phyloP scores from a whole-genome alignment of 495 filamentous ascomycete genomes.

The Parathielavia appendiculata region DNA sequence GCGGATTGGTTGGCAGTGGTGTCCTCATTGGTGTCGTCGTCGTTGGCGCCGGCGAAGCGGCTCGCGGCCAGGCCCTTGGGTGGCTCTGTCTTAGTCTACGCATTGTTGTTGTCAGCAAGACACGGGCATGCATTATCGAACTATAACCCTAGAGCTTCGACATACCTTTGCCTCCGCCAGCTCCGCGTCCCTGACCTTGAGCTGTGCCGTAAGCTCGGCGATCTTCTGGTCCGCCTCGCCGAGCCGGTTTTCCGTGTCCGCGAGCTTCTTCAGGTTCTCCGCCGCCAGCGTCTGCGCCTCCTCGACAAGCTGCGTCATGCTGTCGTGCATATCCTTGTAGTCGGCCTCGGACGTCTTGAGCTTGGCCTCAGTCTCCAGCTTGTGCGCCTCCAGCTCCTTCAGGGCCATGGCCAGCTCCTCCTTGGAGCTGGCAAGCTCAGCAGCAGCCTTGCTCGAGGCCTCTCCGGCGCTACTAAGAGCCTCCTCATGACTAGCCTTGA shows the following conservation, averaged over 20 bases:
- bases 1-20: constrained; percentile 25
- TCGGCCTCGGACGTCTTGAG: constrained; percentile 47
- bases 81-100: constrained; percentile 30
- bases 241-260: constrained; percentile 11
- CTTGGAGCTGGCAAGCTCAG: constrained; percentile 32
- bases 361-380: constrained; percentile 39
- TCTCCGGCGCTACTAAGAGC: constrained; percentile 28
- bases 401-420: constrained; percentile 38
- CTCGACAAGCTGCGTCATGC: constrained; percentile 45
- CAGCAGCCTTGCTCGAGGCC: constrained; percentile 30
- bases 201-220: constrained; percentile 42
- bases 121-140: background rate
- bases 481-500: constrained; percentile 38
- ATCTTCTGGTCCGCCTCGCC: constrained; percentile 37
- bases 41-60: constrained; percentile 37
- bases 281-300: constrained; percentile 45
- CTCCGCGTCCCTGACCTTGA: constrained; percentile 51
- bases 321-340: constrained; percentile 54
- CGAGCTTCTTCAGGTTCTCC: constrained; percentile 31
- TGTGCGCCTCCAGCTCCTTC: constrained; percentile 45
- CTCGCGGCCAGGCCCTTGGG: constrained; percentile 43
- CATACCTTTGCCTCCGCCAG: constrained; percentile 49
- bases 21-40: constrained; percentile 21
- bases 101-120: background rate
- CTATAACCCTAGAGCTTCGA: background rate